phyloP scores from a whole-genome alignment of 371 early-diverging fungal species.

The Saksenaea oblongispora region DNA sequence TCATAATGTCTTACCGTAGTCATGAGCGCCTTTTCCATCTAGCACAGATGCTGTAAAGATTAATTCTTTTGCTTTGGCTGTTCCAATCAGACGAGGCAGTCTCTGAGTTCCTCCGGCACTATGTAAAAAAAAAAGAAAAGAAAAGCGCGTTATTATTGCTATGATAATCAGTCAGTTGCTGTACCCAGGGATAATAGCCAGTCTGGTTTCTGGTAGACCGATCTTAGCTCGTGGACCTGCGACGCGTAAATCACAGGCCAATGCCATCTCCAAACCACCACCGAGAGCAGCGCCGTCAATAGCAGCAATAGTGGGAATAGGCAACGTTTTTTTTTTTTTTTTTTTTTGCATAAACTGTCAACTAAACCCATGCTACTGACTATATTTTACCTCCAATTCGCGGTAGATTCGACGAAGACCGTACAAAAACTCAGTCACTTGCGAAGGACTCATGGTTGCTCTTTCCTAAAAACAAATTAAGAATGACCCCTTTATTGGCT shows the following conservation, averaged over 20 bases:
- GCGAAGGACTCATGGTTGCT: conserved; percentile 75
- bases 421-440: conserved; percentile 87
- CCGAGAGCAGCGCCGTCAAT: conserved; percentile 96
- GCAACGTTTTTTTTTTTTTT: conserved; percentile 73
- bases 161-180: neutral
- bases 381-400: conserved; percentile 71
- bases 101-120: conserved; percentile 97
- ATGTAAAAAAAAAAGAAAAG: conserved; percentile 2
- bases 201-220: conserved; percentile 91
- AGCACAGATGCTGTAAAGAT: conserved; percentile 85
- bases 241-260: conserved; percentile 90
- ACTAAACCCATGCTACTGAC: neutral
- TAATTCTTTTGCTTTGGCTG: conserved; percentile 89
- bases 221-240: conserved; percentile 78
- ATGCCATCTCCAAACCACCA: conserved; percentile 93
- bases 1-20: conserved; percentile 47
- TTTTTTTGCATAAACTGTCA: neutral
- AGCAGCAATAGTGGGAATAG: conserved; percentile 93
- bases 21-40: conserved; percentile 63
- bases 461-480: conserved; percentile 69
- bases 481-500: neutral
- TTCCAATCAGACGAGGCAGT: conserved; percentile 85
- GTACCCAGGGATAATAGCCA: conserved; percentile 98
- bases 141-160: no score
- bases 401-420: conserved; percentile 76